Percentiles rank a stretch among this genome's conserved stretches.
These are phyloP conservation scores for Paramecium sonneborni DNA, from an alignment of 73 alveolate genomes.

Conservation along the genomic window DNA sequence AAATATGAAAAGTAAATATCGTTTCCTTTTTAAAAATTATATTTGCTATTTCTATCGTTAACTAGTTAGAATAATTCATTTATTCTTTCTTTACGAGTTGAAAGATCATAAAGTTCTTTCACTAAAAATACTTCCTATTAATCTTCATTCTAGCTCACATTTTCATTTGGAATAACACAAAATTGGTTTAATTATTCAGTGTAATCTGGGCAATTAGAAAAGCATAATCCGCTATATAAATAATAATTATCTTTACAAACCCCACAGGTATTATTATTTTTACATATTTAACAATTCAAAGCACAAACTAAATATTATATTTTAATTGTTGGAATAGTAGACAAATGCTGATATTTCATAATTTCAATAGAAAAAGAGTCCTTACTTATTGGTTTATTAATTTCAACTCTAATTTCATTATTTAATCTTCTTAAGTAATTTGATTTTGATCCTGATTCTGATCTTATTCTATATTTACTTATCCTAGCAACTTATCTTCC, in stretches of 20 bases:
- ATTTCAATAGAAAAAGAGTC: too few relatives aligned
- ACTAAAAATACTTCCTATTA: background rate
- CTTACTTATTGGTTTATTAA: background rate
- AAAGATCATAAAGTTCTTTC: background rate
- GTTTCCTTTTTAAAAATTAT: too few relatives aligned
- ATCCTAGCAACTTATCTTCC: background rate
- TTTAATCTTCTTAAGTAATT: background rate
- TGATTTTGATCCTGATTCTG: background rate
- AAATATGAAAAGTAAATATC: too few relatives aligned
- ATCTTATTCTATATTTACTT: background rate
- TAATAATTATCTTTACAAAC: background rate
- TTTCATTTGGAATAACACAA: background rate
- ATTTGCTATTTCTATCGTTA: too few relatives aligned
- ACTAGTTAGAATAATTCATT: background rate
- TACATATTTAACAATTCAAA: background rate
- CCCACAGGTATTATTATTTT: background rate
- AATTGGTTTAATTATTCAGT: background rate
- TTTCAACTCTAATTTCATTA: background rate
- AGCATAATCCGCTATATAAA: background rate
- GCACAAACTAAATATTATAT: background rate
- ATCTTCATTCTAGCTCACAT: background rate
- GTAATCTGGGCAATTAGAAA: background rate
- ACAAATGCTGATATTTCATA: background rate
- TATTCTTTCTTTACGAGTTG: background rate
- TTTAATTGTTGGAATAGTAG: background rate